Conservation (phyloP, 768 basidiomycete genomes). For the Trametes sanguinea region DNA sequence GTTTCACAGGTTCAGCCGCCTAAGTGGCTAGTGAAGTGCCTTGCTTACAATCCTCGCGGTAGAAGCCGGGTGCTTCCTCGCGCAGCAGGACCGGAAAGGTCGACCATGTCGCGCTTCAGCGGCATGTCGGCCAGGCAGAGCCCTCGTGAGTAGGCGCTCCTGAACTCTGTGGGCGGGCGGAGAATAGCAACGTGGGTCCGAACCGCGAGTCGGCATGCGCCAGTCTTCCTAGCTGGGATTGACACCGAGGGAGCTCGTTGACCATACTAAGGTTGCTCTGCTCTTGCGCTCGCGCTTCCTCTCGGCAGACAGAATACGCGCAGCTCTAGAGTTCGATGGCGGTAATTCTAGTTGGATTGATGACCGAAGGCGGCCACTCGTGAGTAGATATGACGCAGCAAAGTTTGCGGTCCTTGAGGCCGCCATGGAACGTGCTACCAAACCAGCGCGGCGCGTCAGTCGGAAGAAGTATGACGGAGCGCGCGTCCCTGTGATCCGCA, state of each 20-base stretch:
- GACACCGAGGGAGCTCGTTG: conserved; percentile 15
- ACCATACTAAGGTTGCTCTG: conserved; percentile 23
- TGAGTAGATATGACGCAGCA: conserved; percentile 22
- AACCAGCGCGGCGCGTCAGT: conserved; percentile 21
- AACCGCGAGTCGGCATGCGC: conserved; percentile 8
- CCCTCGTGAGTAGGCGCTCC: conserved; percentile 1
- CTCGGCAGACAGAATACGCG: conserved; percentile 16
- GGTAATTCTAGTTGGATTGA: conserved; percentile 29
- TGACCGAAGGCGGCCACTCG: conserved; percentile 19
- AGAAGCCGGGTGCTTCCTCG: conserved; percentile 15
- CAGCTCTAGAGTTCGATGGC: conserved; percentile 24
- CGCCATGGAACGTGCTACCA: conserved; percentile 26
- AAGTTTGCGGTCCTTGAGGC: conserved; percentile 2
- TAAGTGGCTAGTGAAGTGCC: conserved; percentile 4
- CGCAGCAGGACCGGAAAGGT: conserved; percentile 12
- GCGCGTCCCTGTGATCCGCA: conserved; percentile 24
- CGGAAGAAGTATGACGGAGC: conserved; percentile 18
- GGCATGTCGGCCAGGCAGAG: conserved; percentile 8
- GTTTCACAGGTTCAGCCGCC: conserved; percentile 1
- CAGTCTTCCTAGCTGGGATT: conserved; percentile 17
- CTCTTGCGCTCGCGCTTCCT: conserved; percentile 15
- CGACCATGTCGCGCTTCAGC: background rate
- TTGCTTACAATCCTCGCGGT: conserved; percentile 18
- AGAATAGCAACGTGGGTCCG: conserved; percentile 19
- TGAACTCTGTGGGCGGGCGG: conserved; percentile 13